Evolutionary conservation across 2,329 filamentous ascomycete genomes (phyloP).

Genomic region (Pochonia chlamydosporia): DNA sequence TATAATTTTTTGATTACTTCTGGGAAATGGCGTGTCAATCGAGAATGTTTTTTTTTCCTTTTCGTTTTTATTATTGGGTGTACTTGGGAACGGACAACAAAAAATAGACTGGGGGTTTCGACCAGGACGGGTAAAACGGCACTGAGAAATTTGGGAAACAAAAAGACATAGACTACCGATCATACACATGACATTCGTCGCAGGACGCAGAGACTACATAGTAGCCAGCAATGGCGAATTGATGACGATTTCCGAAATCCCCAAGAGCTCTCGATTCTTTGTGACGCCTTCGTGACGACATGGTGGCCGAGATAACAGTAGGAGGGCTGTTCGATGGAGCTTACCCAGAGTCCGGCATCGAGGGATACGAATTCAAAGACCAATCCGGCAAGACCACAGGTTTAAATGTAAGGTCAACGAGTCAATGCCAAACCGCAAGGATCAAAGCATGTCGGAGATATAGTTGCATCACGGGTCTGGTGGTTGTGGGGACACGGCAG

Average conservation of each 20-base stretch:
- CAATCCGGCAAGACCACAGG: background rate
- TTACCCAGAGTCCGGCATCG: no score
- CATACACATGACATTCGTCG: slow-evolving; percentile 3
- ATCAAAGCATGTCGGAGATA: background rate
- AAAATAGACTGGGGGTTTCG: slow-evolving; percentile 1
- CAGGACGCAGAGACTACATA: background rate
- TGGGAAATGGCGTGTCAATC: slow-evolving; percentile 5
- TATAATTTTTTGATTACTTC: background rate
- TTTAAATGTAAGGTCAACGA: background rate
- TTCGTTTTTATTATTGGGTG: background rate
- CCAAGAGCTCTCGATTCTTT: background rate
- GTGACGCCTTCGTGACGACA: no score
- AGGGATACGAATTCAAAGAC: background rate
- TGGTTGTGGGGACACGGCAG: background rate
- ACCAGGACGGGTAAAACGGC: background rate
- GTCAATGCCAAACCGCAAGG: background rate
- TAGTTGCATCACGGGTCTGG: background rate
- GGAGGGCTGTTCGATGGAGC: no score
- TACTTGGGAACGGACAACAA: slow-evolving; percentile 3
- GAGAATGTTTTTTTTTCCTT: background rate
- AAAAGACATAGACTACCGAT: slow-evolving; percentile 1
- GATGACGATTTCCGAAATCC: background rate
- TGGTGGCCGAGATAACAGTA: no score
- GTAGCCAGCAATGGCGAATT: slow-evolving; percentile 4
- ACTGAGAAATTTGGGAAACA: slow-evolving; percentile 1